Percentiles rank a stretch among this genome's conserved stretches.
These are phyloP conservation scores for Kokia cookei DNA, from an alignment of 441 rosid genomes.

Conservation along the genomic window DNA sequence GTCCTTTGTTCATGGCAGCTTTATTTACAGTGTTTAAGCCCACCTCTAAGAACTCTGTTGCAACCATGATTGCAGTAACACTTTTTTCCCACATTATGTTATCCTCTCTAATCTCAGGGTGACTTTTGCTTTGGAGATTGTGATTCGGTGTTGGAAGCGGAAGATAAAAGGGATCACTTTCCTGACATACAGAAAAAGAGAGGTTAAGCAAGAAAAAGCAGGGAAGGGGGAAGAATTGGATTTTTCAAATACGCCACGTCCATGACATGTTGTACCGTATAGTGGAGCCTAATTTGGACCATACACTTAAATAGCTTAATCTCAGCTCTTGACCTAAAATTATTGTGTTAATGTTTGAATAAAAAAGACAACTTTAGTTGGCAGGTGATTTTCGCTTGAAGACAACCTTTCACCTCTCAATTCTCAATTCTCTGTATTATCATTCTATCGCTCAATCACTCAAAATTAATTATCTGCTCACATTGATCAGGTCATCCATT, in stretches of 20 bases:
- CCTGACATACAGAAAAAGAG: neutral
- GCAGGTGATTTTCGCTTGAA: too few species aligned
- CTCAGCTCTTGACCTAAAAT: too few species aligned
- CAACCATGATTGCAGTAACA: slow-evolving; percentile 25
- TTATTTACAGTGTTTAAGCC: slow-evolving; percentile 34
- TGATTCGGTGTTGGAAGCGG: neutral
- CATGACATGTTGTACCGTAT: neutral
- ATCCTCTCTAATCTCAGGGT: neutral
- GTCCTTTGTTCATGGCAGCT: slow-evolving; percentile 36
- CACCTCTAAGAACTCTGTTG: slow-evolving; percentile 29
- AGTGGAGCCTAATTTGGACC: neutral
- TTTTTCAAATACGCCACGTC: neutral
- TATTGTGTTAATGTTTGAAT: too few species aligned
- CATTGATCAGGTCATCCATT: too few species aligned
- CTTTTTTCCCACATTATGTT: slow-evolving; percentile 2
- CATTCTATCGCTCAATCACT: too few species aligned
- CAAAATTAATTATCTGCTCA: too few species aligned
- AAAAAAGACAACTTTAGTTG: too few species aligned
- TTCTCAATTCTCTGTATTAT: too few species aligned
- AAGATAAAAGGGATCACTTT: neutral
- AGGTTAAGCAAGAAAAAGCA: too few species aligned
- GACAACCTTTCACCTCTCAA: too few species aligned
- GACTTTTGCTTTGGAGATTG: neutral
- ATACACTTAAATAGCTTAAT: too few species aligned
- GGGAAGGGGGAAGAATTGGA: neutral